These are phyloP conservation scores for Aspergillus taichungensis DNA, from an alignment of 495 filamentous ascomycete species.

Conservation along the genomic window DNA sequence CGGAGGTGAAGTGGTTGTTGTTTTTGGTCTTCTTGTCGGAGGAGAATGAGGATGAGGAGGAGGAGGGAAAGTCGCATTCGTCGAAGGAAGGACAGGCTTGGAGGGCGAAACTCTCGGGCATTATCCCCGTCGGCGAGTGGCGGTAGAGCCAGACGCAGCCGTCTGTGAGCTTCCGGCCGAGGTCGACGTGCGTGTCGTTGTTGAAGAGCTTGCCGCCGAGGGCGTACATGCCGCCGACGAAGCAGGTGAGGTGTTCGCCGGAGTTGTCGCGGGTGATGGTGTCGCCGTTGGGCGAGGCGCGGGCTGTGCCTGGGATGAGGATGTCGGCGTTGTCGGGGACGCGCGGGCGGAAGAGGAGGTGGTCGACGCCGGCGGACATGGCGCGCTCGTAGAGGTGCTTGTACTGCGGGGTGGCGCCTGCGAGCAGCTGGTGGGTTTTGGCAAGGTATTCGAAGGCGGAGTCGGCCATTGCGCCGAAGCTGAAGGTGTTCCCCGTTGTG, in stretches of 20 bases:
- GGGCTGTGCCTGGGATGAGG: constrained; percentile 27
- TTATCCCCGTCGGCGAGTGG: constrained; percentile 28
- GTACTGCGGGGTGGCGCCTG: constrained; percentile 27
- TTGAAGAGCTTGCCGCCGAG: constrained; percentile 66
- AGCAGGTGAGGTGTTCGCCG: constrained; percentile 62
- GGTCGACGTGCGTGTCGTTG: constrained; percentile 54
- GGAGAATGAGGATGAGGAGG: too few species aligned
- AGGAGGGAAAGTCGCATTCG: constrained; percentile 19
- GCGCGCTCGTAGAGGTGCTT: constrained; percentile 32
- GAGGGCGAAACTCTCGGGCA: constrained; percentile 35
- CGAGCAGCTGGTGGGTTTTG: constrained; percentile 28
- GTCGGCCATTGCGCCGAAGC: constrained; percentile 22
- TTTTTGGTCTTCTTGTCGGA: too few species aligned
- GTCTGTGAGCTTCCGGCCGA: constrained; percentile 65
- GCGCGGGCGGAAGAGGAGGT: constrained; percentile 41
- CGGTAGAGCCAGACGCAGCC: constrained; percentile 78
- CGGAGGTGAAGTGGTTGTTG: constrained; percentile 16
- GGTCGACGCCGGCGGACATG: constrained; percentile 19
- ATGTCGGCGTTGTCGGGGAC: constrained; percentile 27
- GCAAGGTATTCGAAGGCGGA: constrained; percentile 27
- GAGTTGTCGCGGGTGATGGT: constrained; percentile 10
- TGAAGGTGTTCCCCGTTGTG: constrained; percentile 11
- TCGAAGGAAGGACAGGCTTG: constrained; percentile 24
- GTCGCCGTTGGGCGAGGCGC: constrained; percentile 4
- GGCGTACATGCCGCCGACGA: constrained; percentile 79